Evolutionary conservation across 2,329 filamentous ascomycete genomes (phyloP).

Genomic region (Nigrospora osmanthi): DNA sequence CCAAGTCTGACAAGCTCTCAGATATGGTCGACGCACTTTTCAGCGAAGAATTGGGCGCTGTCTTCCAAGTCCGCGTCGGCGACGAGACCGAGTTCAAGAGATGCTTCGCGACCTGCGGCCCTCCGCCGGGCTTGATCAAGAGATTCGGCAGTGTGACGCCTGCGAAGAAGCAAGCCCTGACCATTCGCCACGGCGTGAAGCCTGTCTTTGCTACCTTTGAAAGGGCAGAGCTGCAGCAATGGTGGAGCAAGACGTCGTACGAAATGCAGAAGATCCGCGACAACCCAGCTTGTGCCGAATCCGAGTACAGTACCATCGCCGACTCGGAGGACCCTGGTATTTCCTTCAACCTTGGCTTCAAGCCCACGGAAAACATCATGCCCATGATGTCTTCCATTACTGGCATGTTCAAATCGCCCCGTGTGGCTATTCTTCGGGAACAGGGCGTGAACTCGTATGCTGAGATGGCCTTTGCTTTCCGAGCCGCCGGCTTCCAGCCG

Average conservation of each 20-base stretch:
- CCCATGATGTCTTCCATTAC: constrained; percentile 59
- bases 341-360: constrained; percentile 73
- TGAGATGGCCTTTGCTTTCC: constrained; percentile 98
- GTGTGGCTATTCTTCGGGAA: constrained; percentile 88
- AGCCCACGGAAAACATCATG: constrained; percentile 68
- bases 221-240: constrained; percentile 70
- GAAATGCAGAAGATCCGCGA: constrained; percentile 88
- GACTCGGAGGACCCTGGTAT: constrained; percentile 77
- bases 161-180: constrained; percentile 64
- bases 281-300: constrained; percentile 78
- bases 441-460: constrained; percentile 92
- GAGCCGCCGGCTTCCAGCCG: constrained; percentile 80
- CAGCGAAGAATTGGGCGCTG: constrained; percentile 91
- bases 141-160: constrained; percentile 73
- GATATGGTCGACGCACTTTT: constrained; percentile 74
- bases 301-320: constrained; percentile 68
- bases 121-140: constrained; percentile 71
- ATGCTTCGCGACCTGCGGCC: constrained; percentile 86
- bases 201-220: constrained; percentile 59
- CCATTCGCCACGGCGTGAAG: constrained; percentile 61
- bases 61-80: constrained; percentile 86
- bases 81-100: constrained; percentile 81
- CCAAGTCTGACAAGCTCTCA: constrained; percentile 52
- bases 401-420: constrained; percentile 50
- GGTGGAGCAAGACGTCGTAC: constrained; percentile 83